phyloP scores from a whole-genome alignment of 2,329 filamentous ascomycete genomes.

The Scytalidium sp. region DNA sequence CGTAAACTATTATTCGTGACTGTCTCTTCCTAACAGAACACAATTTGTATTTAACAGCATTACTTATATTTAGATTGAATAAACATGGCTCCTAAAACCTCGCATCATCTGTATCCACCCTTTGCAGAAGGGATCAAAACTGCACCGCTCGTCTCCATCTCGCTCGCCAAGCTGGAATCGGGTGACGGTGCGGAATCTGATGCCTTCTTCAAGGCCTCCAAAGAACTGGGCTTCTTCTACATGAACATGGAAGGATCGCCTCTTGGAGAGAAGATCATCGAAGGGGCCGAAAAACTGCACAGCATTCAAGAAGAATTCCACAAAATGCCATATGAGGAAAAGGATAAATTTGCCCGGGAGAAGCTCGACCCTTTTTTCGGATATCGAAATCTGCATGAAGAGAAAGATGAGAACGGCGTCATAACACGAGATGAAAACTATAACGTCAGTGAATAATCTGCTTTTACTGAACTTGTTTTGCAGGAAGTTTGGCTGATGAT shows the following conservation, averaged over 20 bases:
- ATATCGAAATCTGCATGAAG: not conserved
- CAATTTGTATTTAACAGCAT: no score
- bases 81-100: not conserved
- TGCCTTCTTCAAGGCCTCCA: slow-evolving; percentile 16
- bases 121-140: slow-evolving; percentile 19
- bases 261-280: slow-evolving; percentile 15
- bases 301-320: slow-evolving; percentile 5
- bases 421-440: slow-evolving; percentile 18
- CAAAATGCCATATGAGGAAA: slow-evolving; percentile 43
- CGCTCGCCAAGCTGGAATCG: slow-evolving; percentile 12
- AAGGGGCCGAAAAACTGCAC: slow-evolving; percentile 9
- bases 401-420: not conserved
- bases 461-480: not conserved
- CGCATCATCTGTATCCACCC: slow-evolving; percentile 4
- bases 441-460: no score
- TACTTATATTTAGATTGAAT: no score
- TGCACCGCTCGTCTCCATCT: slow-evolving; percentile 17
- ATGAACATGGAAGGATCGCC: slow-evolving; percentile 16
- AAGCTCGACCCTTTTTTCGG: slow-evolving; percentile 5
- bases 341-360: slow-evolving; percentile 47
- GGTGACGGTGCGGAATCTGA: slow-evolving; percentile 8
- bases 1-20: no score
- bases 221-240: slow-evolving; percentile 25
- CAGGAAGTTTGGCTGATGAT: not conserved
- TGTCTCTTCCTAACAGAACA: no score